phyloP scores from a whole-genome alignment of 805 yeast genomes.

The Pachysolen tannophilus region DNA sequence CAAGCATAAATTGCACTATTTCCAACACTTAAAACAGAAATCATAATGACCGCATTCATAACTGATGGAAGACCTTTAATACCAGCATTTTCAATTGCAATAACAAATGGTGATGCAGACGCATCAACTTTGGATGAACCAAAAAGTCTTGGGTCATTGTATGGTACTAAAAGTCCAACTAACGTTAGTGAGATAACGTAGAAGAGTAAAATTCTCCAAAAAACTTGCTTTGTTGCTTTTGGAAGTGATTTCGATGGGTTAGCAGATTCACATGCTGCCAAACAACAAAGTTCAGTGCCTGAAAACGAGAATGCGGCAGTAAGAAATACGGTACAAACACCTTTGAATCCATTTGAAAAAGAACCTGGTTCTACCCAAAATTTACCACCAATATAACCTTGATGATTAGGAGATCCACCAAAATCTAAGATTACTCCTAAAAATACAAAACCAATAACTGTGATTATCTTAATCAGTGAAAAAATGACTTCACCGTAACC shows the following conservation, averaged over 20 bases:
- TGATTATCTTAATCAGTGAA: constrained; percentile 47
- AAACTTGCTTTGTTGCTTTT: constrained; percentile 70
- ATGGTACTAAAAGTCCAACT: constrained; percentile 68
- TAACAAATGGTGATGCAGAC: constrained; percentile 67
- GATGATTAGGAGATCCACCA: constrained; percentile 44
- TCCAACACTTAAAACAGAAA: constrained; percentile 66
- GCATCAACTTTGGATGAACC: constrained; percentile 48
- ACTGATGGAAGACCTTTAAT: constrained; percentile 60
- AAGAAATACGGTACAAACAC: constrained; percentile 64
- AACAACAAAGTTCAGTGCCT: constrained; percentile 67
- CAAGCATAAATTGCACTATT: constrained; percentile 66
- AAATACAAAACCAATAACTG: constrained; percentile 53
- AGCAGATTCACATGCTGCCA: constrained; percentile 70
- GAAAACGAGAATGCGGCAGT: constrained; percentile 74
- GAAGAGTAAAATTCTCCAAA: constrained; percentile 72
- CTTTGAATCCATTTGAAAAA: constrained; percentile 57
- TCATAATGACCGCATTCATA: constrained; percentile 62
- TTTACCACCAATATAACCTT: constrained; percentile 44
- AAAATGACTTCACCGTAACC: constrained; percentile 66
- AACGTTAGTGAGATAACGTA: constrained; percentile 50
- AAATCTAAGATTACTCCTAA: constrained; percentile 46
- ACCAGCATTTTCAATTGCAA: constrained; percentile 61
- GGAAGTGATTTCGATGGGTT: constrained; percentile 65
- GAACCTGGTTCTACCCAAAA: constrained; percentile 66
- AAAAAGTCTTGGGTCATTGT: constrained; percentile 38